Percentiles rank a stretch among this genome's conserved stretches.
These are phyloP conservation scores for Annulohypoxylon moriforme DNA, from an alignment of 495 filamentous ascomycete genomes.

Conservation along the genomic window DNA sequence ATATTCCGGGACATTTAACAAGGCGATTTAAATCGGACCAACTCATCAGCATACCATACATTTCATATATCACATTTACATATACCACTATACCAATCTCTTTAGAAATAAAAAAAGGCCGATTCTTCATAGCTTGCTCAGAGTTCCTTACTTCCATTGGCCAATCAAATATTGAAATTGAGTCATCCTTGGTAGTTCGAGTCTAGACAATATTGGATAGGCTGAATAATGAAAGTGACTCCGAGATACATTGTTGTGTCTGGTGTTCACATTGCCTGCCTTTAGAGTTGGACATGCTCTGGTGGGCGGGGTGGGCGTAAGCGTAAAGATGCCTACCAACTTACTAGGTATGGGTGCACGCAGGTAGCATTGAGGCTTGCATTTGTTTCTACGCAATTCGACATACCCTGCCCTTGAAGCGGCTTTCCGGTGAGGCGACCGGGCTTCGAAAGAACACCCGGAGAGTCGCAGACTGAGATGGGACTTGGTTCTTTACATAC, in stretches of 20 bases:
- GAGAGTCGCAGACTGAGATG: slow-evolving; percentile 23
- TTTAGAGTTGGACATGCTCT: slow-evolving; percentile 13
- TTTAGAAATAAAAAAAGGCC: slow-evolving; percentile 12
- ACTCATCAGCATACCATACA: slow-evolving; percentile 34
- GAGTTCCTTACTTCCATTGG: slow-evolving; percentile 23
- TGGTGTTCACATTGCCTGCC: slow-evolving; percentile 9
- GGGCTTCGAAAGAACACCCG: slow-evolving; percentile 17
- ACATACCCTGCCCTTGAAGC: neutral
- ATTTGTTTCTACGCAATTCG: neutral
- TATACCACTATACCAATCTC: slow-evolving; percentile 26
- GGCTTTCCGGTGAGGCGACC: slow-evolving; percentile 24
- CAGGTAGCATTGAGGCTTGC: slow-evolving; percentile 17
- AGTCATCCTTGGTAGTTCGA: slow-evolving; percentile 25
- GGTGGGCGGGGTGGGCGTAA: slow-evolving; percentile 22
- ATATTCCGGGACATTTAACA: slow-evolving; percentile 24
- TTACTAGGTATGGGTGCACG: neutral
- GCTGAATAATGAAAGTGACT: slow-evolving; percentile 28
- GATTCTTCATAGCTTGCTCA: slow-evolving; percentile 9
- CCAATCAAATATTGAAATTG: slow-evolving; percentile 39
- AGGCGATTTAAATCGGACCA: slow-evolving; percentile 36
- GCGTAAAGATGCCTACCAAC: slow-evolving; percentile 9
- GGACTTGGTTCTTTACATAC: slow-evolving; percentile 17
- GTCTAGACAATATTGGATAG: slow-evolving; percentile 14
- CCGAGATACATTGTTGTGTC: slow-evolving; percentile 31
- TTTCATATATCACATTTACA: slow-evolving; percentile 18